Evolutionary conservation across 2,329 filamentous ascomycete species (phyloP).

Genomic region (Calonectria multiphialidica): DNA sequence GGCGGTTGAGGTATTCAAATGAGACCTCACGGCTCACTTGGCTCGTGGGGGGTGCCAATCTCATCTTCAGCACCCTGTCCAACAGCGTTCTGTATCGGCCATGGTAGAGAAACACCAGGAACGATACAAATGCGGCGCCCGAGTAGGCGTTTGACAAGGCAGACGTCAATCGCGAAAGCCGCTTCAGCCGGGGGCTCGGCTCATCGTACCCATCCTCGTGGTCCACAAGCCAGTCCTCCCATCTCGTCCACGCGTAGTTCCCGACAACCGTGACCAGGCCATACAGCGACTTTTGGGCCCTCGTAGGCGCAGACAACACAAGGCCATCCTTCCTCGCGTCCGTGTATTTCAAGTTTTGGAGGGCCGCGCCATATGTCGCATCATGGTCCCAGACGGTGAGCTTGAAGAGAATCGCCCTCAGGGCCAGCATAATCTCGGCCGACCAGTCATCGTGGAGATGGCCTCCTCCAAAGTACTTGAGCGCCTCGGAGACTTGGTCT

Average conservation of each 20-base stretch:
- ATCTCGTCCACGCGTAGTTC: slow-evolving; percentile 90
- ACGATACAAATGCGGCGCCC: slow-evolving; percentile 84
- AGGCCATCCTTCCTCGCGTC: slow-evolving; percentile 79
- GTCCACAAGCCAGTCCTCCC: slow-evolving; percentile 87
- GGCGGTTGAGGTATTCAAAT: slow-evolving; percentile 97
- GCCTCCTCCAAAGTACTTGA: slow-evolving; percentile 85
- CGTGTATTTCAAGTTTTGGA: slow-evolving; percentile 92
- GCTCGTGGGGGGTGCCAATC: slow-evolving; percentile 85
- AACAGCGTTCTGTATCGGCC: slow-evolving; percentile 92
- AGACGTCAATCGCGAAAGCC: slow-evolving; percentile 78
- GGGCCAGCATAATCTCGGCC: slow-evolving; percentile 82
- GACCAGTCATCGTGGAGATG: slow-evolving; percentile 88
- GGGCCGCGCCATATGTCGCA: slow-evolving; percentile 90
- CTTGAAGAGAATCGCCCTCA: slow-evolving; percentile 90
- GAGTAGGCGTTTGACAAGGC: slow-evolving; percentile 81
- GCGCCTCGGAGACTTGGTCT: slow-evolving; percentile 85
- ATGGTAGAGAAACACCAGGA: slow-evolving; percentile 90
- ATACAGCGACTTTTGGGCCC: slow-evolving; percentile 85
- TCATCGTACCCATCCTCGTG: slow-evolving; percentile 81
- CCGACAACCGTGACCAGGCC: slow-evolving; percentile 89
- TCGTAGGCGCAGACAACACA: slow-evolving; percentile 77
- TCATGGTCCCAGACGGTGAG: slow-evolving; percentile 97
- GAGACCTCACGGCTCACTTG: slow-evolving; percentile 93
- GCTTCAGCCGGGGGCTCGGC: slow-evolving; percentile 61
- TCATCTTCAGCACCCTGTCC: slow-evolving; percentile 85